Percentiles rank a stretch among this genome's conserved stretches.
phyloP scores from a whole-genome alignment of 208 protist species.

The Acanthamoeba healyi region DNA sequence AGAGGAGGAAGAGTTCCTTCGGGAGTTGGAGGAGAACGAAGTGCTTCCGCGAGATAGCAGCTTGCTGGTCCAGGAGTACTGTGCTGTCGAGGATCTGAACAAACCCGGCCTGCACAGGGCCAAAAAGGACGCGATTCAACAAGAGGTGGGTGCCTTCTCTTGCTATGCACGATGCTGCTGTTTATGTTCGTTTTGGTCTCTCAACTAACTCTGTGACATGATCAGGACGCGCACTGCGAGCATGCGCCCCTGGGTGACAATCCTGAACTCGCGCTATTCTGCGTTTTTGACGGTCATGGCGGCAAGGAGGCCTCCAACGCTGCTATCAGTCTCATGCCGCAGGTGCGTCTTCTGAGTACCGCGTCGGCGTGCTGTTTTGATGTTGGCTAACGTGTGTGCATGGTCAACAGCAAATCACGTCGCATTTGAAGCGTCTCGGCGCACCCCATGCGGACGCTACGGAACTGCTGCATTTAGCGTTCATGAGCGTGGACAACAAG shows the following conservation, averaged over 20 bases:
- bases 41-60: not conserved
- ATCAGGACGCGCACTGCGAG: constrained; percentile 48
- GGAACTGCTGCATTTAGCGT: constrained; percentile 41
- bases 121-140: constrained; percentile 72
- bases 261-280: constrained; percentile 5
- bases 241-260: not conserved
- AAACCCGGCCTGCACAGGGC: constrained; percentile 59
- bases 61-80: constrained; percentile 51
- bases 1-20: constrained; percentile 25
- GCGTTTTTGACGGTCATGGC: constrained; percentile 68
- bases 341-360: not conserved
- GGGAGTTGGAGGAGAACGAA: constrained; percentile 60
- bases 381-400: not conserved
- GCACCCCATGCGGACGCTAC: not conserved
- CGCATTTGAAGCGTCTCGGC: constrained; percentile 6
- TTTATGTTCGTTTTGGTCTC: not conserved
- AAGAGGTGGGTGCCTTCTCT: constrained; percentile 65
- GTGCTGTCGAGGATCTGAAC: constrained; percentile 65
- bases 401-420: not conserved
- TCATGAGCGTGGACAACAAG: constrained; percentile 47
- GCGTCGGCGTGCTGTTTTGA: no score
- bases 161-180: not conserved
- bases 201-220: not conserved
- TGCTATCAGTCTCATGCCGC: constrained; percentile 26
- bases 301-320: constrained; percentile 58